These are phyloP conservation scores for Psidium friedrichsthalianum DNA, from an alignment of 345 rosid genomes.

Conservation along the genomic window DNA sequence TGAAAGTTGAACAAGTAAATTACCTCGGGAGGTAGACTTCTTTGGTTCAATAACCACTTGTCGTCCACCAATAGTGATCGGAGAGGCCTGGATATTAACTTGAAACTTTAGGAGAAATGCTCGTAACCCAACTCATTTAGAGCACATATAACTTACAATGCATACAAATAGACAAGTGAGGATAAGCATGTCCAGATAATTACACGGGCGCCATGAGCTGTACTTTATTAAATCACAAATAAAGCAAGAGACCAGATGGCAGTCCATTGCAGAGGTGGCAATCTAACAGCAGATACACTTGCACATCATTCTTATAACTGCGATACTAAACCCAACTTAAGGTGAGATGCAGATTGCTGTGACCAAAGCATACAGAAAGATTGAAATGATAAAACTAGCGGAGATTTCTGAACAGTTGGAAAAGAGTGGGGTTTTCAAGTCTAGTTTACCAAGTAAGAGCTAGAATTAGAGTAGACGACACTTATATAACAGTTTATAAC, in stretches of 20 bases:
- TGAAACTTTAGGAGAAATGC: neutral
- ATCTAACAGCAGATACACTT: neutral
- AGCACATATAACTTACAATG: neutral
- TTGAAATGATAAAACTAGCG: neutral
- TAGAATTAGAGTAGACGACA: neutral
- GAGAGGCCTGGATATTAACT: conserved; percentile 61
- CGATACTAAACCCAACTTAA: neutral
- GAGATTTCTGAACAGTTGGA: neutral
- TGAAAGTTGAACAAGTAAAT: conserved; percentile 13
- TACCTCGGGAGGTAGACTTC: conserved; percentile 86
- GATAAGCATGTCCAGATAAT: neutral
- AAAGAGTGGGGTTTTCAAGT: neutral
- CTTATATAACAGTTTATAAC: neutral
- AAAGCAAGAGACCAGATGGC: neutral
- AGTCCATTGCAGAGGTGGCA: neutral
- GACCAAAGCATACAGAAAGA: neutral
- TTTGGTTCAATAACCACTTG: conserved; percentile 70
- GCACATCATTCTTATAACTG: neutral
- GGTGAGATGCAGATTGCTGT: neutral
- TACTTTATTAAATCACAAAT: neutral
- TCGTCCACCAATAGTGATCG: conserved; percentile 46
- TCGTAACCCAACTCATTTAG: neutral
- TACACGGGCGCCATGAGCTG: neutral
- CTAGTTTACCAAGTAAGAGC: neutral
- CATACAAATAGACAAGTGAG: neutral